These are phyloP conservation scores for Trichoderma endophyticum DNA, from an alignment of 2,329 filamentous ascomycete genomes.

Conservation along the genomic window DNA sequence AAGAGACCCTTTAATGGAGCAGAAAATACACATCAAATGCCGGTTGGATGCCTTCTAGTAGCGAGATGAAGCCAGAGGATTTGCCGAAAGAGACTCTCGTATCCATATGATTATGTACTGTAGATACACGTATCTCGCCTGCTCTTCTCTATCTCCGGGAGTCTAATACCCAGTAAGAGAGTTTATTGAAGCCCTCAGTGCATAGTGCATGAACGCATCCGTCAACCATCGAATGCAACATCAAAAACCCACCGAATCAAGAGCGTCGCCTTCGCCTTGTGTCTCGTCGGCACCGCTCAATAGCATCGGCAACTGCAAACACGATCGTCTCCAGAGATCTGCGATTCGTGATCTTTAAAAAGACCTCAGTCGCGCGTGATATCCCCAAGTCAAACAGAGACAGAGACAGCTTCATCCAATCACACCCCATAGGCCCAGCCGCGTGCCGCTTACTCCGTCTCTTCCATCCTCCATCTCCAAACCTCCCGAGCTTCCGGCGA, in stretches of 20 bases:
- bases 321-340: neutral
- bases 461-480: neutral
- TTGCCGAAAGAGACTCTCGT: neutral
- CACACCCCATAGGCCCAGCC: conserved; percentile 1
- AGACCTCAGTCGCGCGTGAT: neutral
- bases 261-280: neutral
- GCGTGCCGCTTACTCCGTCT: conserved; percentile 10
- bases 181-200: neutral
- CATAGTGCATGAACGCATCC: neutral
- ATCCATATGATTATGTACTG: no score
- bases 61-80: neutral
- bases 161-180: no score
- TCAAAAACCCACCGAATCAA: neutral
- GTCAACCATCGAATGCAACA: neutral
- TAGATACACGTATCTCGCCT: neutral
- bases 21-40: neutral
- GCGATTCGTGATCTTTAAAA: neutral
- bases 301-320: neutral
- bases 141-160: neutral
- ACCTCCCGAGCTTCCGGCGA: conserved; percentile 16
- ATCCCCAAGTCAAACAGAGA: neutral
- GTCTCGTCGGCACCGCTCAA: neutral
- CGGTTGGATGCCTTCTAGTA: neutral
- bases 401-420: neutral
- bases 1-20: neutral